Evolutionary conservation across 1,284 basidiomycete genomes (phyloP).

Genomic region (Ustilago hordei): DNA sequence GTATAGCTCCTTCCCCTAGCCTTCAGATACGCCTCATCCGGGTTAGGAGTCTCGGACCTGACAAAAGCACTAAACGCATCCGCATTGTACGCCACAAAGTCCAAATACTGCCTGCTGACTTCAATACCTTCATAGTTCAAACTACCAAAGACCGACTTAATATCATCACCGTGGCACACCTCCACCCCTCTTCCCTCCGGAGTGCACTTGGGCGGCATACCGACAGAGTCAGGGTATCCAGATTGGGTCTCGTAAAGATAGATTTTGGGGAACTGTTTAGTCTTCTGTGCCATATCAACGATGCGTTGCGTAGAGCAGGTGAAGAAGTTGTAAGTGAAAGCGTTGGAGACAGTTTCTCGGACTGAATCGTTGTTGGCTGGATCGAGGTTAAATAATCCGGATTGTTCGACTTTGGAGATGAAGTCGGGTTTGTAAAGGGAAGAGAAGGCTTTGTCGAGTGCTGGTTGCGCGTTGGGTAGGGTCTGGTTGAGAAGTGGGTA

Average conservation of each 20-base stretch:
- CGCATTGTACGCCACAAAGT: conserved; percentile 30
- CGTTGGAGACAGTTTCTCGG: conserved; percentile 22
- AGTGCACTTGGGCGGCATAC: conserved; percentile 22
- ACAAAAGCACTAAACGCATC: conserved; percentile 46
- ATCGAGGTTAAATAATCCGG: conserved; percentile 36
- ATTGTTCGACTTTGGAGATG: conserved; percentile 12
- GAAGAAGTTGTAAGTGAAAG: conserved; percentile 48
- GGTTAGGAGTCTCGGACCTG: conserved; percentile 22
- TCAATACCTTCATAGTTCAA: conserved; percentile 25
- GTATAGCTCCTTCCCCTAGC: conserved; percentile 38
- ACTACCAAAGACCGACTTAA: conserved; percentile 31
- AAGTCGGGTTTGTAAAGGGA: conserved; percentile 17
- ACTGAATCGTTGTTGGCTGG: conserved; percentile 28
- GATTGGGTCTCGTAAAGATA: conserved; percentile 42
- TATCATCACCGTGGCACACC: conserved; percentile 37
- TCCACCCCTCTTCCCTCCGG: conserved; percentile 19
- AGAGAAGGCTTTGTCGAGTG: conserved; percentile 21
- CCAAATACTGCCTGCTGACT: conserved; percentile 23
- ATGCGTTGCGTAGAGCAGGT: conserved; percentile 45
- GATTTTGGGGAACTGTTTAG: conserved; percentile 24
- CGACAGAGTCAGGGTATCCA: conserved; percentile 24
- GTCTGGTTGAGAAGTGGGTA: conserved; percentile 26
- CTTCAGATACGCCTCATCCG: conserved; percentile 13
- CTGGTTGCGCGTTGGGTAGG: conserved; percentile 20
- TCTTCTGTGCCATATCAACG: conserved; percentile 19